phyloP scores from a whole-genome alignment of 441 rosid species.

The Adansonia rubrostipa region DNA sequence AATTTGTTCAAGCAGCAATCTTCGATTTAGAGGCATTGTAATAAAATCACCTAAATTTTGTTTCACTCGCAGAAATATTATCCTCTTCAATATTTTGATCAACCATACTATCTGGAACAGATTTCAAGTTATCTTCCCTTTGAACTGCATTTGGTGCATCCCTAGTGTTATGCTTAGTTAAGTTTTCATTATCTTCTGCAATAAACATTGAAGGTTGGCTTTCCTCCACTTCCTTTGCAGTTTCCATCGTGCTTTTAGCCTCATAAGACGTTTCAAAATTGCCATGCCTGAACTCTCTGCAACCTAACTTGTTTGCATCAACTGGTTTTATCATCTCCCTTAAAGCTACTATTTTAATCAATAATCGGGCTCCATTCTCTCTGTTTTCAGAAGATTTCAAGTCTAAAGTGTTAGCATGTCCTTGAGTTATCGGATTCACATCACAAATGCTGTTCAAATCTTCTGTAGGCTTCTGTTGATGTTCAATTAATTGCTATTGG shows the following conservation, averaged over 20 bases:
- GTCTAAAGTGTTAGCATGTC: slow-evolving; percentile 9
- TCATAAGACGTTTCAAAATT: slow-evolving; percentile 16
- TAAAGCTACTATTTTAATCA: slow-evolving; percentile 12
- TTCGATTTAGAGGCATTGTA: slow-evolving; percentile 26
- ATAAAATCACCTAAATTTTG: slow-evolving; percentile 32
- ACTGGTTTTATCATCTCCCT: slow-evolving; percentile 28
- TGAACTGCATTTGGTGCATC: slow-evolving; percentile 19
- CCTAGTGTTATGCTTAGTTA: slow-evolving; percentile 7
- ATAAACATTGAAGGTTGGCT: slow-evolving; percentile 6
- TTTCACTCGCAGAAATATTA: slow-evolving; percentile 20
- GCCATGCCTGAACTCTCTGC: slow-evolving; percentile 19
- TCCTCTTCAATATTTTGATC: slow-evolving; percentile 31
- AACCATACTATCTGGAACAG: slow-evolving; percentile 26
- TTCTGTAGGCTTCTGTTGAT: slow-evolving; percentile 35
- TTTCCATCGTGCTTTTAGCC: neutral
- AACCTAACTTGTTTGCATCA: slow-evolving; percentile 26
- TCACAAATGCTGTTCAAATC: slow-evolving; percentile 36
- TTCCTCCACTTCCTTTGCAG: slow-evolving; percentile 17
- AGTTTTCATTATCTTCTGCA: slow-evolving; percentile 22
- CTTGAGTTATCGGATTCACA: slow-evolving; percentile 13
- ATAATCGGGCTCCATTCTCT: slow-evolving; percentile 7
- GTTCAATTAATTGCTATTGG: slow-evolving; percentile 42
- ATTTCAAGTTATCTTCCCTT: neutral
- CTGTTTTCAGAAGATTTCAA: neutral
- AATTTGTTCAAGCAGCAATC: slow-evolving; percentile 37